Base-by-base conservation (phyloP, 192 early-diverging fungal genomes). In the Endogone sp. region DNA sequence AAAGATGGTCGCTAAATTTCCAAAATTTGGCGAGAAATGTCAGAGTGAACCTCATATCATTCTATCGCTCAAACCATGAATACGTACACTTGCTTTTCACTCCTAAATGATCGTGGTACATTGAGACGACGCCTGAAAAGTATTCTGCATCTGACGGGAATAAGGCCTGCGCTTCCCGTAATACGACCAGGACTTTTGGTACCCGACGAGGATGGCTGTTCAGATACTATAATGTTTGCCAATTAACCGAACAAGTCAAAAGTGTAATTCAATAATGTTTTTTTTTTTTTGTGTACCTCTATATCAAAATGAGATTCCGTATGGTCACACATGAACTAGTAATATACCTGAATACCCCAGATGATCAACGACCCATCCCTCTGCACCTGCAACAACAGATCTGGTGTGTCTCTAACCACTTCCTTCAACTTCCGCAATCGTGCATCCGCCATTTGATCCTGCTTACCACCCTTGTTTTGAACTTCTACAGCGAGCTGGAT, bases 291-390 rank as follows among this genome's bases (percentile, higher is more conserved):
- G 3, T 3, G 44, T 26, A 23, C 22, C 25, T 59, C n/a, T 16
- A 11, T 44, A n/a, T 58, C n/a, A 29, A 64, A 6, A 23, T 60
- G 22, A 31, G 21, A 3, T 56, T 24, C 10, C 3, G 23, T 30
- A 44, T 23, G 28, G 66, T 26, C 32, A 62, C 2, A n/a, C 25
- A 58, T 59, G 27, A 22, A 29, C 22, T 4, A 28, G 13, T n/a
- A 25, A 1, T 23, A 63, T 80, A 91, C 91, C 78, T 92, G 86
- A 26, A 94, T 74, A 8, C 91, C 93, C 93, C 92, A 94, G 25
- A 94, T 83, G 20, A 85, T 76, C 71, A 93, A 78, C 2, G 89
- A 84, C 2, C 93, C 93, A 68, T 92, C 88, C 26, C 73, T 60
- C 63, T 85, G 81, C 25, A 94, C 72, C 62, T 89, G 88, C 70